Evolutionary conservation across 805 yeast genomes (phyloP), one percentile per base, ranked within the genome.

Genomic region (Wickerhamiella lipophila): DNA sequence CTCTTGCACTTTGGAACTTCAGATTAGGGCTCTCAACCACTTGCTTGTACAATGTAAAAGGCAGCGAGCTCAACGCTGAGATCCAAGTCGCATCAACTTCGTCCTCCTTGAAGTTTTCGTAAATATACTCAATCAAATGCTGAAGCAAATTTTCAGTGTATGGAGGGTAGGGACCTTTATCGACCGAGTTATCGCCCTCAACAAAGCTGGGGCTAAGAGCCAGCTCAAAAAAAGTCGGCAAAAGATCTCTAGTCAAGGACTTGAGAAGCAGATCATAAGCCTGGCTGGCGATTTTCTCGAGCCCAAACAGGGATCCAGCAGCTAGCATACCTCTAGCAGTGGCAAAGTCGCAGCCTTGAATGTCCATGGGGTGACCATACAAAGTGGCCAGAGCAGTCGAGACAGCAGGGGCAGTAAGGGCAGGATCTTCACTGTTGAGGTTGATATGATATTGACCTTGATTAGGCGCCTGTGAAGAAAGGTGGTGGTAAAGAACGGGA

Each of bases 331-430:
- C 65, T 45, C 55, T 50, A 18, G 63, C 59, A 9, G 55, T 46
- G 9, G 32, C 55, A 42, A 58, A 41, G n/a, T 54, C 58, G 27
- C 56, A 50, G 7, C 48, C 16, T 8, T 42, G 46, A 8, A 49
- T 25, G 15, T 56, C 63, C 19, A 59, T 49, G 9, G 50, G 46
- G 38, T 57, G 62, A 18, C 66, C 66, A 48, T 62, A 62, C 25
- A 62, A 56, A 13, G 65, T 59, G 3, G 64, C 64, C 46, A 62
- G 51, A 8, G 63, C 61, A 53, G 60, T 55, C 6, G 62, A 57
- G 27, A 62, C 47, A 13, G 64, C 49, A 6, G 54, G 49, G 8
- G 57, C 46, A 8, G 66, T 55, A 23, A 62, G 32, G 38, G 54
- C 52, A 16, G 53, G 50, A 46, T 62, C 66, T 18, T 53, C 51